Evolutionary conservation across 768 basidiomycete genomes (phyloP).

Genomic region (Tricholoma terreum): DNA sequence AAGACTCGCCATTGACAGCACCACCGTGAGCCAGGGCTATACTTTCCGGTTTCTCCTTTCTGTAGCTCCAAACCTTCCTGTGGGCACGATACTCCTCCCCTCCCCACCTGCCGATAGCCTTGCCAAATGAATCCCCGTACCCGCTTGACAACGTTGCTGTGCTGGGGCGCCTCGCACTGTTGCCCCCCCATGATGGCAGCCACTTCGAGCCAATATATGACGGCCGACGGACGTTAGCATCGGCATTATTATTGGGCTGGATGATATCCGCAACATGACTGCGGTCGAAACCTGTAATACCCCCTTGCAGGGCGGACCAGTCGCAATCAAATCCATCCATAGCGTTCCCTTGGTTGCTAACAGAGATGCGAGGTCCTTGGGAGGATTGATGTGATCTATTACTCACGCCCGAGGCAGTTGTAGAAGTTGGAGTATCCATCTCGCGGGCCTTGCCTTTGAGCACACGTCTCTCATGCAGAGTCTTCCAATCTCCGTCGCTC

Average conservation of each 20-base stretch:
- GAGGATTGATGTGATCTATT: constrained; percentile 1
- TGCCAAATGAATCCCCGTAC: constrained; percentile 40
- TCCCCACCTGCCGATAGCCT: constrained; percentile 37
- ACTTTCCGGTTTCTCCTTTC: constrained; percentile 46
- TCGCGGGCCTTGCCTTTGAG: constrained; percentile 24
- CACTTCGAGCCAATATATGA: constrained; percentile 17
- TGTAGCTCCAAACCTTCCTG: constrained; percentile 57
- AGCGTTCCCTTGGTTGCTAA: constrained; percentile 5
- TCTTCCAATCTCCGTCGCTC: constrained; percentile 56
- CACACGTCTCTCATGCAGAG: constrained; percentile 41
- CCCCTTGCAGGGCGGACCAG: constrained; percentile 33
- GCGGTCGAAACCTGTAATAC: constrained; percentile 30
- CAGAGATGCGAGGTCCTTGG: background rate
- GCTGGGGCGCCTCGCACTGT: constrained; percentile 37
- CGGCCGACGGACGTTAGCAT: constrained; percentile 13
- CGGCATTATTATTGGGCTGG: constrained; percentile 8
- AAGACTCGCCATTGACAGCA: background rate
- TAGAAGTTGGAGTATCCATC: background rate
- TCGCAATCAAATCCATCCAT: constrained; percentile 45
- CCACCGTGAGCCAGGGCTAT: constrained; percentile 6
- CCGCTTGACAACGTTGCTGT: constrained; percentile 38
- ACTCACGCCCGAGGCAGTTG: background rate
- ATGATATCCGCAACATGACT: constrained; percentile 25
- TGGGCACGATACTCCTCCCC: constrained; percentile 44
- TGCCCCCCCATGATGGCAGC: constrained; percentile 21